Conservation (phyloP, 495 filamentous ascomycete genomes). For the Aspergillus heteromorphus region DNA sequence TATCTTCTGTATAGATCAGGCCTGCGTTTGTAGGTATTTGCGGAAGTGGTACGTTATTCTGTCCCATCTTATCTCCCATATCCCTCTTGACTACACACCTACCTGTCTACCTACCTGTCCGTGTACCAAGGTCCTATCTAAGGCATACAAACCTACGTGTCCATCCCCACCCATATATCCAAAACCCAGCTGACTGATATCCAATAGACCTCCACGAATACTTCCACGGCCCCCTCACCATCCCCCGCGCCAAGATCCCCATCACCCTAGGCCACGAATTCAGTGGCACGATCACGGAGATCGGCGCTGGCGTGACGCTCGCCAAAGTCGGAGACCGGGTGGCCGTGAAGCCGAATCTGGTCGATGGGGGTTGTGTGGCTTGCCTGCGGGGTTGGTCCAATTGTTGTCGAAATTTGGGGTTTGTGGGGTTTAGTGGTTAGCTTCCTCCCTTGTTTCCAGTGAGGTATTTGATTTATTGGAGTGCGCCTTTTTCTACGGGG, state of each 20-base stretch:
- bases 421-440: slow-evolving; percentile 53
- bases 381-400: slow-evolving; percentile 49
- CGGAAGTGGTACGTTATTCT: slow-evolving; percentile 24
- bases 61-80: not conserved
- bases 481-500: not conserved
- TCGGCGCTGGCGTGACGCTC: slow-evolving; percentile 47
- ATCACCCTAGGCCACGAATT: slow-evolving; percentile 61
- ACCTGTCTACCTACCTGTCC: not conserved
- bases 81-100: too few species aligned
- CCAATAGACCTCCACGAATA: slow-evolving; percentile 56
- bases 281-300: slow-evolving; percentile 52
- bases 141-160: not conserved
- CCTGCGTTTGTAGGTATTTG: slow-evolving; percentile 34
- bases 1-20: slow-evolving; percentile 18
- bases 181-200: not conserved
- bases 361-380: slow-evolving; percentile 49
- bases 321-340: slow-evolving; percentile 53
- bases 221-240: slow-evolving; percentile 48
- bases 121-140: not conserved
- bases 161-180: too few species aligned
- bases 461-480: not conserved
- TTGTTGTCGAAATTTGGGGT: slow-evolving; percentile 54
- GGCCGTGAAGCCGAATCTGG: slow-evolving; percentile 54
- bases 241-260: slow-evolving; percentile 48
- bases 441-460: not conserved